Percentiles rank a stretch among this genome's conserved stretches.
Conservation (phyloP, 768 basidiomycete species). For the Amyloporia xantha region DNA sequence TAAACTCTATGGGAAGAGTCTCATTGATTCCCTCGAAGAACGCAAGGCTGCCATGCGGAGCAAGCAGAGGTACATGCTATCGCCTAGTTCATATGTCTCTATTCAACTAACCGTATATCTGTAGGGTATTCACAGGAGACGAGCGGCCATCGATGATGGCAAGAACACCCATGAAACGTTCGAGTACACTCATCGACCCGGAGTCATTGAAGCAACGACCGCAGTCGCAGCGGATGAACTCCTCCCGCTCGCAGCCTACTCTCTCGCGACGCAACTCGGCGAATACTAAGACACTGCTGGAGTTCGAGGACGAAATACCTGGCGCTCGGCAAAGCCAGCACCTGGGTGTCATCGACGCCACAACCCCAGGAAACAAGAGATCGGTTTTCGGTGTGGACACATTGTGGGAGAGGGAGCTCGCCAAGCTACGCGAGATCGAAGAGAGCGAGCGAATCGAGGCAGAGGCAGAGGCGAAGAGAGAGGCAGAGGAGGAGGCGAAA, state of each 20-base stretch:
- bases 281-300: conserved; percentile 67
- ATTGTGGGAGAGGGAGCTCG: conserved; percentile 87
- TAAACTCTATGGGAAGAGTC: conserved; percentile 78
- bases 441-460: conserved; percentile 54
- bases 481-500: conserved; percentile 39
- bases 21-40: conserved; percentile 85
- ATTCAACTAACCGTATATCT: not conserved
- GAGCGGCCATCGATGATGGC: conserved; percentile 92
- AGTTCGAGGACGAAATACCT: conserved; percentile 47
- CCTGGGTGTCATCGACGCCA: conserved; percentile 19
- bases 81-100: not conserved
- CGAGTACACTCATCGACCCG: conserved; percentile 73
- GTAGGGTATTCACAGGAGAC: conserved; percentile 83
- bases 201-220: conserved; percentile 48
- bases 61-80: conserved; percentile 63
- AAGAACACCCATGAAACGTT: conserved; percentile 44
- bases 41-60: conserved; percentile 78
- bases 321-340: conserved; percentile 27
- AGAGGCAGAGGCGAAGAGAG: conserved; percentile 40
- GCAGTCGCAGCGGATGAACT: conserved; percentile 35
- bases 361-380: conserved; percentile 31
- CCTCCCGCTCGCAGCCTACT: conserved; percentile 35
- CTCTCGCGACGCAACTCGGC: conserved; percentile 45
- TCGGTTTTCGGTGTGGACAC: conserved; percentile 95
- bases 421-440: conserved; percentile 73